These are phyloP conservation scores for Setomelanomma holmii DNA, from an alignment of 2,329 filamentous ascomycete species.

Conservation along the genomic window DNA sequence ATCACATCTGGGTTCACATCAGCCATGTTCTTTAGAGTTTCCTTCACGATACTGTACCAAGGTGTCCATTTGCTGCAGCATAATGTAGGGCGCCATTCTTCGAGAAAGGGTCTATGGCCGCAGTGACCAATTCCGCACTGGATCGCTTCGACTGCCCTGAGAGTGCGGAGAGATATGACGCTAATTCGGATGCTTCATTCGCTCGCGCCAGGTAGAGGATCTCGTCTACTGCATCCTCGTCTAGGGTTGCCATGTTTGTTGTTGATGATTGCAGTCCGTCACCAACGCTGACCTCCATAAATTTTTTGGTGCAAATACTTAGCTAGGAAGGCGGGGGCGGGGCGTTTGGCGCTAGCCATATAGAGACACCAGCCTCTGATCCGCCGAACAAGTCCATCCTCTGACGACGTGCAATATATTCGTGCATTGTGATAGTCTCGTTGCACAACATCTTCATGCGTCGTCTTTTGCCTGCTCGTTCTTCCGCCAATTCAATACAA, in stretches of 20 bases:
- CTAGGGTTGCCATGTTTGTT: slow-evolving; percentile 32
- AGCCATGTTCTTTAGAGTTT: slow-evolving; percentile 17
- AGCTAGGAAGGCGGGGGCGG: slow-evolving; percentile 26
- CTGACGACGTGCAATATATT: slow-evolving; percentile 7
- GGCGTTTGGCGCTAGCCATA: slow-evolving; percentile 10
- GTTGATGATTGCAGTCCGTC: slow-evolving; percentile 3
- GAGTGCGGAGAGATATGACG: slow-evolving; percentile 64
- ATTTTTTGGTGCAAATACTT: slow-evolving; percentile 20
- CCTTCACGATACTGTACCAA: slow-evolving; percentile 60
- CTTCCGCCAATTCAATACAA: slow-evolving; percentile 9
- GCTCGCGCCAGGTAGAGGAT: slow-evolving; percentile 85
- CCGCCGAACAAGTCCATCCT: slow-evolving; percentile 6
- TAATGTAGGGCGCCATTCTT: slow-evolving; percentile 87
- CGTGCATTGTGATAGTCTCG: slow-evolving; percentile 7
- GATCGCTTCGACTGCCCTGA: slow-evolving; percentile 67
- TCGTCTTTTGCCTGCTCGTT: slow-evolving; percentile 6
- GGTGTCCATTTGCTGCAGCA: slow-evolving; percentile 88
- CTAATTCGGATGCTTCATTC: slow-evolving; percentile 76
- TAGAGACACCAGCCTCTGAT: not conserved
- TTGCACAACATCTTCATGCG: slow-evolving; percentile 8
- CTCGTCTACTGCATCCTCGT: slow-evolving; percentile 85
- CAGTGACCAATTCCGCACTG: slow-evolving; percentile 68
- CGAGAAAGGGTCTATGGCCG: slow-evolving; percentile 75
- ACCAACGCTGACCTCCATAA: slow-evolving; percentile 5
- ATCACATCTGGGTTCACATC: slow-evolving; percentile 38